Evolutionary conservation across 148 eudicot species (phyloP).

Genomic region (Bassia scoparia): DNA sequence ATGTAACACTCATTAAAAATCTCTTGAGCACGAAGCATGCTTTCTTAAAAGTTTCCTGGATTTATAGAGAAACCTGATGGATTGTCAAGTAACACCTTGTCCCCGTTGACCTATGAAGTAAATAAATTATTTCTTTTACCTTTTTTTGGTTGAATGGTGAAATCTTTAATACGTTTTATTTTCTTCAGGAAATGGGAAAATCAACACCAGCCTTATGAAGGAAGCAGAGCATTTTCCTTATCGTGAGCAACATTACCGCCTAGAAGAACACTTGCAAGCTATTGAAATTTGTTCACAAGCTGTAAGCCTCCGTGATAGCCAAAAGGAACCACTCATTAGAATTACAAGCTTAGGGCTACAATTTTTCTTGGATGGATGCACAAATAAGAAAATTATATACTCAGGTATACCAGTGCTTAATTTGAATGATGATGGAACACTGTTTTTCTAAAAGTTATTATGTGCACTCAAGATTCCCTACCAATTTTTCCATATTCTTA

Average conservation of each 20-base stretch:
- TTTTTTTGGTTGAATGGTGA: too few relatives aligned
- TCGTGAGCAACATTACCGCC: slow-evolving; percentile 86
- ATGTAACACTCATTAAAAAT: too few relatives aligned
- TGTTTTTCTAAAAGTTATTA: too few relatives aligned
- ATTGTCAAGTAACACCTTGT: too few relatives aligned
- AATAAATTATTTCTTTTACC: too few relatives aligned
- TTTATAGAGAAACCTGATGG: too few relatives aligned
- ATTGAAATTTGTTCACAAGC: slow-evolving; percentile 99
- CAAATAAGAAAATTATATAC: slow-evolving; percentile 94
- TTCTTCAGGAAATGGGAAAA: slow-evolving; percentile 65
- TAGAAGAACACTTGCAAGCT: slow-evolving; percentile 95
- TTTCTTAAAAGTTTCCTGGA: too few relatives aligned
- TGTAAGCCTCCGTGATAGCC: slow-evolving; percentile 96
- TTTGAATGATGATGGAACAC: too few relatives aligned
- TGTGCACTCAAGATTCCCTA: too few relatives aligned
- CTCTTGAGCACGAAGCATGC: too few relatives aligned
- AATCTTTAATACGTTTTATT: slow-evolving; percentile 4
- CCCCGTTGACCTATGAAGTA: too few relatives aligned
- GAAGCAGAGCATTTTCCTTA: slow-evolving; percentile 95
- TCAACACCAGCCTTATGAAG: slow-evolving; percentile 84
- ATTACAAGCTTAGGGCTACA: slow-evolving; percentile 96
- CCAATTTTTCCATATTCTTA: too few relatives aligned
- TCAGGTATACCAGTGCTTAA: slow-evolving; percentile 87
- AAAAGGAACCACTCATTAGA: slow-evolving; percentile 96
- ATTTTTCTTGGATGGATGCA: slow-evolving; percentile 97